phyloP scores from a whole-genome alignment of 305 asterid genomes.

The Fraxinus xanthoxyloides region DNA sequence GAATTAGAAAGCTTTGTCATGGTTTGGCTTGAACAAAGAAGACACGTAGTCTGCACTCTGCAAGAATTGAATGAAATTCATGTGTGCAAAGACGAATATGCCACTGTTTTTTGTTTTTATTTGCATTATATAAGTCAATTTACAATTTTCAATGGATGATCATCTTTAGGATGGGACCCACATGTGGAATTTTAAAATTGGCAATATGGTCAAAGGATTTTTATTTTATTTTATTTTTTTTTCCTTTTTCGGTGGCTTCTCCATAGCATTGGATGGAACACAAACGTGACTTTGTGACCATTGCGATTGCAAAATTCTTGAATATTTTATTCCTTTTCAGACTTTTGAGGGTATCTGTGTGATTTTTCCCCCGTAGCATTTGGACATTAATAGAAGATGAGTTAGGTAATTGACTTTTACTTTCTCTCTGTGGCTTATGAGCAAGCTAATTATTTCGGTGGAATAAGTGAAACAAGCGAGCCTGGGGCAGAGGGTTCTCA shows the following conservation, averaged over 20 bases:
- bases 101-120: neutral
- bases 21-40: neutral
- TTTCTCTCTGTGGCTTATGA: neutral
- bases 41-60: neutral
- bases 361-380: neutral
- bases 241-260: neutral
- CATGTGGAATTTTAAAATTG: neutral
- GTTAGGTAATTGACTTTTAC: neutral
- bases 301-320: neutral
- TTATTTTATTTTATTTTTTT: too few relatives aligned
- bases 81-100: neutral
- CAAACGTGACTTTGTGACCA: neutral
- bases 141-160: neutral
- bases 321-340: neutral
- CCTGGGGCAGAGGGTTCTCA: neutral
- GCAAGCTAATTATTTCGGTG: neutral
- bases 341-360: neutral
- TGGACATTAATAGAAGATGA: neutral
- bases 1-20: conserved; percentile 15
- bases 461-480: neutral
- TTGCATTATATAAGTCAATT: neutral
- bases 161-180: neutral
- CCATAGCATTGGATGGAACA: neutral
- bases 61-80: neutral
- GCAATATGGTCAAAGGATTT: neutral